These are phyloP conservation scores for Epichloe hybrida DNA, from an alignment of 2,329 filamentous ascomycete species.

Conservation along the genomic window DNA sequence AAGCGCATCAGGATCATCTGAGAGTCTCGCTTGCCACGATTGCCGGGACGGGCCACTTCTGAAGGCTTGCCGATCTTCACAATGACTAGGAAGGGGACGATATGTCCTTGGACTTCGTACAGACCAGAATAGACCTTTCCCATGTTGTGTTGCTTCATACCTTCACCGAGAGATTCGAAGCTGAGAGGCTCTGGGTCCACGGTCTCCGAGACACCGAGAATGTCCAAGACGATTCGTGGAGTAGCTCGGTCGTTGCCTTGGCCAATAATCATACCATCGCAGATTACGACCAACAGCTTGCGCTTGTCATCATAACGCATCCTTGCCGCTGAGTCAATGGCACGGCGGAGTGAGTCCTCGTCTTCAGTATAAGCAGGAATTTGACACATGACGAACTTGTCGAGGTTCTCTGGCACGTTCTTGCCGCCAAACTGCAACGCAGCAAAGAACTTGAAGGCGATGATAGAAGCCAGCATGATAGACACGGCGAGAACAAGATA, in stretches of 20 bases:
- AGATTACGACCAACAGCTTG: conserved; percentile 83
- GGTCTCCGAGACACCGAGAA: conserved; percentile 84
- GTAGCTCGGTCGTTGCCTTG: conserved; percentile 95
- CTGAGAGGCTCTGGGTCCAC: conserved; percentile 92
- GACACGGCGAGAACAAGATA: conserved; percentile 85
- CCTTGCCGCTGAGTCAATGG: conserved; percentile 86
- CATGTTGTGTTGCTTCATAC: conserved; percentile 98
- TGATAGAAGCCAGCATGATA: conserved; percentile 63
- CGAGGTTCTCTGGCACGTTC: conserved; percentile 85
- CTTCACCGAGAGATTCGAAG: conserved; percentile 92
- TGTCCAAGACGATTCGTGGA: conserved; percentile 89
- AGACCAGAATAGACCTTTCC: conserved; percentile 96
- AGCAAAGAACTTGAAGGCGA: conserved; percentile 92
- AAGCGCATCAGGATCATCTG: conserved; percentile 99
- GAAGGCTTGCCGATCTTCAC: conserved; percentile 98
- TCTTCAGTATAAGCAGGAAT: conserved; percentile 97
- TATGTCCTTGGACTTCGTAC: conserved; percentile 95
- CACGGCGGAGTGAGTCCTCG: conserved; percentile 90
- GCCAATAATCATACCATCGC: conserved; percentile 98
- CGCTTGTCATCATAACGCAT: conserved; percentile 98
- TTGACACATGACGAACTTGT: conserved; percentile 97
- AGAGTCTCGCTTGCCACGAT: conserved; percentile 97
- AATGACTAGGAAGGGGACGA: conserved; percentile 91
- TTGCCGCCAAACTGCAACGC: conserved; percentile 88
- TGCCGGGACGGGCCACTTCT: conserved; percentile 86